A percentile compares a stretch with the other conserved stretches of the same genome.
Conservation (phyloP, 75 land plant species). For the Adiantum capillusveneris region DNA sequence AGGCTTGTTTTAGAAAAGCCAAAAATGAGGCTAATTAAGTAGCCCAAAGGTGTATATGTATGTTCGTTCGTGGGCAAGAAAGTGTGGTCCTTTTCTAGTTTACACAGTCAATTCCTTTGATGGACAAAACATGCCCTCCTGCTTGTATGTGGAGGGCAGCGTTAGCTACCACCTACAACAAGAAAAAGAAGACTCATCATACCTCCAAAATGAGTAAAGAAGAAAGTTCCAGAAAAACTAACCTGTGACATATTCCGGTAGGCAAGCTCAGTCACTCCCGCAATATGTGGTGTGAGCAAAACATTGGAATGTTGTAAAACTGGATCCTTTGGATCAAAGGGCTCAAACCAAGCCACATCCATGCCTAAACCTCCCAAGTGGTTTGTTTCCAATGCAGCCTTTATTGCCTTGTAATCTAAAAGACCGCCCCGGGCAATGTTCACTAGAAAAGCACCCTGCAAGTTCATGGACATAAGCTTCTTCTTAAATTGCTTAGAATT, state of each 20-base stretch:
- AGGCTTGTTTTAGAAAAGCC: too few relatives aligned
- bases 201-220: not conserved
- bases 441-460: slow-evolving; percentile 66
- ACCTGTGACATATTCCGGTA: slow-evolving; percentile 94
- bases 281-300: slow-evolving; percentile 87
- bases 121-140: not conserved
- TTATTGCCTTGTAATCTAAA: slow-evolving; percentile 66
- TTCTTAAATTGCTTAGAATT: too few relatives aligned
- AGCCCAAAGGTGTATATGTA: too few relatives aligned
- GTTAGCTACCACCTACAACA: not conserved
- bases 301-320: slow-evolving; percentile 77
- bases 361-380: slow-evolving; percentile 88
- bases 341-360: slow-evolving; percentile 95
- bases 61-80: too few relatives aligned
- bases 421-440: slow-evolving; percentile 93
- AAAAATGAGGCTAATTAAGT: too few relatives aligned
- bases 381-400: slow-evolving; percentile 48
- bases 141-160: slow-evolving; percentile 1
- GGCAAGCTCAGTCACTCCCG: slow-evolving; percentile 77
- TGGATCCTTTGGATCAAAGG: slow-evolving; percentile 79
- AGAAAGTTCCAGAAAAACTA: not conserved
- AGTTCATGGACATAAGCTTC: too few relatives aligned
- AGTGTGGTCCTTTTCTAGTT: too few relatives aligned
- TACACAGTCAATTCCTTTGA: not conserved
- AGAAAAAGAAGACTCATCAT: not conserved